Base-by-base conservation (phyloP, 306 rosid species). In the Abrus pulchellus region DNA sequence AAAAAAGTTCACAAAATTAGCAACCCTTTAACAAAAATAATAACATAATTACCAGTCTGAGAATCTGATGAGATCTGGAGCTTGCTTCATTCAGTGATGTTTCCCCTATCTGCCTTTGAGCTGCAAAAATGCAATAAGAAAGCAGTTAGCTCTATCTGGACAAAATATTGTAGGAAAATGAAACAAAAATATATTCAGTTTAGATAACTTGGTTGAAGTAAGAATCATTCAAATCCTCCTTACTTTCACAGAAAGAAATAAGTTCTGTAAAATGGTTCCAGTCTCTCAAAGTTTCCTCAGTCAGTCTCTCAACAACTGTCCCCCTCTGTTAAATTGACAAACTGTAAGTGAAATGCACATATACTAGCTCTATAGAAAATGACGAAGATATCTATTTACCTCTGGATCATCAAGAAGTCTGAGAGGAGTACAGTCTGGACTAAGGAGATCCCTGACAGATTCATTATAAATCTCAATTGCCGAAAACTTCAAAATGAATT, bases 341-440 rank as follows among this genome's bases (percentile, higher is more conserved):
- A 80, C 65, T 52, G 49, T 89, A 61, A 80, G 86, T 68, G 54
- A 75, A 60, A 73, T 55, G 64, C 62, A 47, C 64, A 68, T 28
- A 9, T 27, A 74, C 53, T 32, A 73, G n/a, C 49, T 78, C 72
- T 55, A 50, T 65, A 32, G 76, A 85, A 38, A 74, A 38, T 10
- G 64, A 62, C 72, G 81, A 79, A 44, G 76, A 82, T 52, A 54
- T 52, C 81, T 86, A 96, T 52, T 82, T 86, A 96, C 99, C 99
- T 96, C 99, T 38, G 99, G 98, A 86, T 96, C 99, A 83, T 96
- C 99, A 85, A 96, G 97, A 85, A 96, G 97, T 78, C 99, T 90
- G 62, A 92, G 96, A 40, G 94, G 98, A 84, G 87, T 85, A 81
- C 68, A 81, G 82, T 96, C 99, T 80, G 90, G 62, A 87, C 94